Conservation (phyloP, 2,329 filamentous ascomycete genomes). For the Sordariomycetes sp. region DNA sequence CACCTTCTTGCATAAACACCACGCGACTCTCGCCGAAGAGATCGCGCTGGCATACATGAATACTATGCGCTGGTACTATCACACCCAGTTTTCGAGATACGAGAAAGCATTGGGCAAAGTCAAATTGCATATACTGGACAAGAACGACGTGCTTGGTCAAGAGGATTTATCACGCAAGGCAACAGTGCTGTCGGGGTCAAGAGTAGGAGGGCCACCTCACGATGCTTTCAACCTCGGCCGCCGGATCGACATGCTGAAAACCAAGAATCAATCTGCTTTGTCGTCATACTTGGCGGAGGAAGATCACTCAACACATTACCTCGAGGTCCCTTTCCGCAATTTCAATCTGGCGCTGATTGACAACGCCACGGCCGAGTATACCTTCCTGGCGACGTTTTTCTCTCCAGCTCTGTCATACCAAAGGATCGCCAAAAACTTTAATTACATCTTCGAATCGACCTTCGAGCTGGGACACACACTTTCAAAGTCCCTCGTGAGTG, state of each 20-base stretch:
- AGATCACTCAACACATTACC: constrained; percentile 73
- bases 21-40: constrained; percentile 76
- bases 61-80: constrained; percentile 98
- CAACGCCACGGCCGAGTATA: constrained; percentile 91
- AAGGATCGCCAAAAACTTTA: constrained; percentile 72
- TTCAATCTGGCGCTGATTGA: constrained; percentile 92
- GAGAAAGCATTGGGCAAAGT: constrained; percentile 75
- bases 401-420: constrained; percentile 66
- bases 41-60: constrained; percentile 92
- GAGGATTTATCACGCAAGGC: constrained; percentile 63
- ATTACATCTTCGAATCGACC: constrained; percentile 81
- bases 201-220: constrained; percentile 50
- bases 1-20: constrained; percentile 73
- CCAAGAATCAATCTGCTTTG: constrained; percentile 63
- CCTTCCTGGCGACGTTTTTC: constrained; percentile 87
- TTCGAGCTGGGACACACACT: constrained; percentile 74
- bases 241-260: constrained; percentile 72
- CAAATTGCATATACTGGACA: constrained; percentile 74
- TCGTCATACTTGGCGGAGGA: constrained; percentile 89
- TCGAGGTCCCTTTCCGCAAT: constrained; percentile 85
- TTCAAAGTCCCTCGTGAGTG: constrained; percentile 66
- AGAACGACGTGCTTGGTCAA: constrained; percentile 71
- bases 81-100: constrained; percentile 85
- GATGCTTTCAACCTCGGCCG: constrained; percentile 87
- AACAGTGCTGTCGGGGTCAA: constrained; percentile 40